Conservation (phyloP, 306 rosid species). For the Trifolium repens region DNA sequence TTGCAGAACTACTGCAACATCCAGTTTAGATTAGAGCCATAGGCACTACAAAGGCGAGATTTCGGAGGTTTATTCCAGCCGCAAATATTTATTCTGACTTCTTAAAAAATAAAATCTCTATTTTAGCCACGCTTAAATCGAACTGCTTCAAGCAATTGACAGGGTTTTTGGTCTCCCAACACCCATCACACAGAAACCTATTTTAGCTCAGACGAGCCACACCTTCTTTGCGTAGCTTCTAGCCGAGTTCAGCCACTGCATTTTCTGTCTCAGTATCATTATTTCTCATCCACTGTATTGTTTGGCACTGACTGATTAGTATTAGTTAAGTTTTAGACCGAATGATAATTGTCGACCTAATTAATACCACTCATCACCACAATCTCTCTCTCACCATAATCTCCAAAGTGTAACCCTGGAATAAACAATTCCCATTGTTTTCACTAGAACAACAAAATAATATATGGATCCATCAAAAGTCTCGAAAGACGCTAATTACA, state of each 20-base stretch:
- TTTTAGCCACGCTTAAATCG: slow-evolving; percentile 22
- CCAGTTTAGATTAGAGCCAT: slow-evolving; percentile 2
- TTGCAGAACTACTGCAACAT: slow-evolving; percentile 6
- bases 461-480: slow-evolving; percentile 27
- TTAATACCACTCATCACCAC: not conserved
- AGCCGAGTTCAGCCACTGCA: not conserved
- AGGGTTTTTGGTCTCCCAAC: slow-evolving; percentile 20
- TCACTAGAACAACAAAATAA: slow-evolving; percentile 10
- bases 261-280: not conserved
- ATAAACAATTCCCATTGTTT: slow-evolving; percentile 20
- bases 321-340: not conserved
- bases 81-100: not conserved
- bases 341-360: slow-evolving; percentile 3
- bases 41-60: not conserved
- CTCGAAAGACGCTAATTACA: slow-evolving; percentile 2
- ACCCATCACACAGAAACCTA: not conserved
- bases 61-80: not conserved
- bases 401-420: not conserved
- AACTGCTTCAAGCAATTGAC: not conserved
- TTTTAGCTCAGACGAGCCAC: not conserved
- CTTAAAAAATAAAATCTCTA: not conserved
- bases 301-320: not conserved
- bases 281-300: slow-evolving; percentile 11
- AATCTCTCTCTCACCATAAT: slow-evolving; percentile 3
- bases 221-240: slow-evolving; percentile 7